Evolutionary conservation across 2,329 filamentous ascomycete genomes (phyloP), one percentile per base, ranked within the genome.

Genomic region (Cytospora mali): DNA sequence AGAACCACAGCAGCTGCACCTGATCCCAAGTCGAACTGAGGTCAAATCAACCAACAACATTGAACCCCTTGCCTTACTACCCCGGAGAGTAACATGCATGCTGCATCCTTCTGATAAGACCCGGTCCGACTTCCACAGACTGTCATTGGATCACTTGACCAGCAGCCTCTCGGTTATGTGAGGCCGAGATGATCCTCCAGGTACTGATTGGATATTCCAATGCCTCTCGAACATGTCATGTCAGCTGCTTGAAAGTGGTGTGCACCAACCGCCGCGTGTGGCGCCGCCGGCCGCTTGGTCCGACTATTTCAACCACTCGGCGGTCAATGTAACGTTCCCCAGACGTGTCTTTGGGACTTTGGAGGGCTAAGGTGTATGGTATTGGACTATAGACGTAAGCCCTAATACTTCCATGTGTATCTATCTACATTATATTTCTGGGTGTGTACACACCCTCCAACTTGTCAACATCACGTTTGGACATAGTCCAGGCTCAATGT

Each of bases 321-420:
- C 23, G 18, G 16, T 6, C 53, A 33, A 56, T 56, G 54, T 56
- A 56, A 56, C 54, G 54, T 56, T 56, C 23, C 54, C 48, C 54
- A 28, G 54, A 9, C 29, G 25, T 27, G 21, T 33, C 25, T 23
- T 55, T 55, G 7, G 14, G 21, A 42, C 54, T 39, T 55, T 55
- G 11, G 33, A 11, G 31, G 10, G 4, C n/a, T n/a, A 39, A 39
- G 13, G 14, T 13, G 6, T 6, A 16, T 13, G 14, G 6, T 18
- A 39, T 18, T 14, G 13, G 33, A n/a, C n/a, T n/a, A n/a, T n/a
- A n/a, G n/a, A n/a, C n/a, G n/a, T n/a, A n/a, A n/a, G n/a, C n/a
- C n/a, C n/a, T n/a, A 16, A 35, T 11, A 18, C 35, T 39, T 18
- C 35, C 35, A 39, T 18, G 35, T 39, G 35, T 18, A 18, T 39